These are phyloP conservation scores for Ustilago esculenta DNA, from an alignment of 1,284 basidiomycete genomes.

Conservation along the genomic window DNA sequence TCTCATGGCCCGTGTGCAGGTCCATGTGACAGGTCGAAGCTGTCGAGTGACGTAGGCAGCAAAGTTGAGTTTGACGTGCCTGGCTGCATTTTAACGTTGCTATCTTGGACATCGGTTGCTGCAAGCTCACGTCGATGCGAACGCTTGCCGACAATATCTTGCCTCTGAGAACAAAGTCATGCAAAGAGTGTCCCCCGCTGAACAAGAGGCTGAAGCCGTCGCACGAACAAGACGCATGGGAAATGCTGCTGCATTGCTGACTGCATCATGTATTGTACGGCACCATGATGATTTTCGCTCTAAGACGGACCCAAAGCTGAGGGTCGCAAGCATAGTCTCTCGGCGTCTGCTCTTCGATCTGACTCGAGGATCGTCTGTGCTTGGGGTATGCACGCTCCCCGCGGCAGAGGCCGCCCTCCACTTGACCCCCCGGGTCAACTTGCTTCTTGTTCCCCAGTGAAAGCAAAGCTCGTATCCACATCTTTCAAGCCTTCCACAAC, in stretches of 20 bases:
- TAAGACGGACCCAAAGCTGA: no score
- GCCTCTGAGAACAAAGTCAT: no score
- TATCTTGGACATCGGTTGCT: constrained; percentile 1
- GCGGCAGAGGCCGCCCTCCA: no score
- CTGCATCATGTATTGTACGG: background rate
- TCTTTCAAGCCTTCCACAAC: background rate
- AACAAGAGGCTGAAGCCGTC: no score
- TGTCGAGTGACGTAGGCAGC: constrained; percentile 29
- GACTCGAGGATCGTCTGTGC: constrained; percentile 8
- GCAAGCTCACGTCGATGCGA: background rate
- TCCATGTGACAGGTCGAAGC: constrained; percentile 15
- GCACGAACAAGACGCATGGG: background rate
- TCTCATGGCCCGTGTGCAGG: constrained; percentile 16
- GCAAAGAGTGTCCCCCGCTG: no score
- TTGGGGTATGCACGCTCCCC: constrained; percentile 6
- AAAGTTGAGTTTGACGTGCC: background rate
- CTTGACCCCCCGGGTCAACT: constrained; percentile 10
- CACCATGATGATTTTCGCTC: constrained; percentile 2
- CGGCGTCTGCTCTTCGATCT: no score
- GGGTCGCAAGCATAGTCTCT: no score
- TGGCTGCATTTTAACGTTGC: background rate
- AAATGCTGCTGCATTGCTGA: constrained; percentile 8
- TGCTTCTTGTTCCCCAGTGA: background rate
- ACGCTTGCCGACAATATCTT: no score
- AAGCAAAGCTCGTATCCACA: background rate